A percentile compares a stretch with the other conserved stretches of the same genome.
These are phyloP conservation scores for Fraxinus quadrangulata DNA, from an alignment of 257 asterid genomes.

Conservation along the genomic window DNA sequence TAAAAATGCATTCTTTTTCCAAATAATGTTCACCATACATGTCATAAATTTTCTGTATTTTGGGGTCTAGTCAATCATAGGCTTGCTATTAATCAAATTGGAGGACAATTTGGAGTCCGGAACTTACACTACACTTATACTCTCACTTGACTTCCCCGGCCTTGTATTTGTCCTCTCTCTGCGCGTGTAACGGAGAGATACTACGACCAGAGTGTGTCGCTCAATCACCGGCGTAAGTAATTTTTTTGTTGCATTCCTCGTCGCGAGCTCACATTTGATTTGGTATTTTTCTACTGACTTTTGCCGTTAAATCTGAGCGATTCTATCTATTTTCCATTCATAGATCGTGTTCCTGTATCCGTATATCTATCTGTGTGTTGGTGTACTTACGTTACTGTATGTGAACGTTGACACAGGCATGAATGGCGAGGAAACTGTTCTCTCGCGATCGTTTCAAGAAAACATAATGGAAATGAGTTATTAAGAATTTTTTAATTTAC, in stretches of 20 bases:
- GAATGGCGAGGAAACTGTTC: not conserved
- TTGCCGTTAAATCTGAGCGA: not conserved
- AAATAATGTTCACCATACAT: too few species aligned
- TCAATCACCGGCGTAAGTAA: conserved; percentile 26
- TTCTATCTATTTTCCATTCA: not conserved
- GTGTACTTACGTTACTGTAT: not conserved
- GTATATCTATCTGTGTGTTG: not conserved
- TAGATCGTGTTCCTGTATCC: not conserved
- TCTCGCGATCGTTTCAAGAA: not conserved
- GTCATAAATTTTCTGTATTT: not conserved
- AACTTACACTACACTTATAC: not conserved
- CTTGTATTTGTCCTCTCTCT: not conserved
- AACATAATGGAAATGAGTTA: not conserved
- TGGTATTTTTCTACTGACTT: not conserved
- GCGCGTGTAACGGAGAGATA: not conserved
- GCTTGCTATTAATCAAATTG: conserved; percentile 24
- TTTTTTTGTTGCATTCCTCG: not conserved
- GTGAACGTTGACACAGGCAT: not conserved
- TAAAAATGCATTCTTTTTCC: too few species aligned
- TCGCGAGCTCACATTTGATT: not conserved
- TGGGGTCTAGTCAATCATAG: not conserved
- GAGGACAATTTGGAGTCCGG: conserved; percentile 31
- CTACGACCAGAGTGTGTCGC: not conserved
- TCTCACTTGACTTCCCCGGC: not conserved
- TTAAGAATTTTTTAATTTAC: not conserved